Conservation (phyloP, 345 rosid species). For the Corchorus capsularis region DNA sequence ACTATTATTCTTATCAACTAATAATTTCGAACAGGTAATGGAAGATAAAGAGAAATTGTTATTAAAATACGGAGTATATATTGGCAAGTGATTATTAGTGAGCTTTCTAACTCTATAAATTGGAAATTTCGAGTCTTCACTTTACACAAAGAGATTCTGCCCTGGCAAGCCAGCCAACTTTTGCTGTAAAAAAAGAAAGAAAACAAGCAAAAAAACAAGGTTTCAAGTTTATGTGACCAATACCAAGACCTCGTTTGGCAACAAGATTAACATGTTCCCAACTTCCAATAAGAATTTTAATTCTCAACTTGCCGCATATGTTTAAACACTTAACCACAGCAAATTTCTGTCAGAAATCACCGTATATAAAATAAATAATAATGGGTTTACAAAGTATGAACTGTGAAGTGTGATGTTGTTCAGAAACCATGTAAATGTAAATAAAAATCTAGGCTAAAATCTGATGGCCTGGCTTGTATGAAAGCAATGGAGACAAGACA, state of each 20-base stretch:
- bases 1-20: neutral
- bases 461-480: constrained; percentile 10
- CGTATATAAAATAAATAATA: neutral
- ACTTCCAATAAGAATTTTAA: constrained; percentile 3
- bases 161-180: constrained; percentile 24
- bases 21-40: constrained; percentile 6
- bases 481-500: neutral
- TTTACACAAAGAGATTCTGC: constrained; percentile 4
- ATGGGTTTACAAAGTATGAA: neutral
- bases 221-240: constrained; percentile 10
- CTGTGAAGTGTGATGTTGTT: neutral
- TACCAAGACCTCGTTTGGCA: constrained; percentile 26
- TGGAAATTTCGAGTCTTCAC: neutral
- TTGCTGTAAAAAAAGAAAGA: constrained; percentile 18
- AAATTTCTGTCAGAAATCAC: neutral
- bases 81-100: neutral
- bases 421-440: neutral
- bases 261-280: neutral
- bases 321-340: constrained; percentile 12
- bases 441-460: constrained; percentile 6
- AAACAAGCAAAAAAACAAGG: neutral
- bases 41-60: constrained; percentile 13
- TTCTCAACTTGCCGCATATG: neutral
- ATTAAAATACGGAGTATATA: neutral
- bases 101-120: neutral